Percentiles rank a stretch among this genome's conserved stretches.
phyloP scores from a whole-genome alignment of 345 rosid genomes.

The Arabidopsis thaliana region DNA sequence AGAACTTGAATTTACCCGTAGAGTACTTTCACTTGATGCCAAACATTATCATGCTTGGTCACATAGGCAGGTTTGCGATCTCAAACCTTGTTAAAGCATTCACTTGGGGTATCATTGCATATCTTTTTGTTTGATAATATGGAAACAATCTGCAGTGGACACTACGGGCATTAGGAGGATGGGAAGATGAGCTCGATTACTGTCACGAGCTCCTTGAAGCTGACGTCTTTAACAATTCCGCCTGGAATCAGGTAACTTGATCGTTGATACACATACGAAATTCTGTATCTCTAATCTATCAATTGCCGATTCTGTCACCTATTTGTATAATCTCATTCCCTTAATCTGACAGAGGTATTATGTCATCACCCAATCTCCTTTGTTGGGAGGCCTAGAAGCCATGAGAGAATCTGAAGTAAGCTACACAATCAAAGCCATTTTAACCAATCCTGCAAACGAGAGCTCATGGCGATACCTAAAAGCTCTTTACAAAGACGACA shows the following conservation, averaged over 20 bases:
- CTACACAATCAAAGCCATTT: slow-evolving; percentile 66
- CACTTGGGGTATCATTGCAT: neutral
- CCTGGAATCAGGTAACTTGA: slow-evolving; percentile 88
- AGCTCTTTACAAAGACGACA: slow-evolving; percentile 73
- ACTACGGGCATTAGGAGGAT: slow-evolving; percentile 79
- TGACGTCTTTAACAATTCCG: slow-evolving; percentile 89
- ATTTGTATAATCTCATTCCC: neutral
- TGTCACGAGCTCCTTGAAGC: slow-evolving; percentile 73
- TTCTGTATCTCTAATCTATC: slow-evolving; percentile 7
- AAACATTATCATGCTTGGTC: slow-evolving; percentile 98
- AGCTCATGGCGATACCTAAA: slow-evolving; percentile 90
- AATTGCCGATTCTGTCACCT: neutral
- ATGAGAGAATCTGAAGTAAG: slow-evolving; percentile 80
- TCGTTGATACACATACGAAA: neutral
- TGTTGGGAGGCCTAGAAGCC: slow-evolving; percentile 67
- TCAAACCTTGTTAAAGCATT: slow-evolving; percentile 21
- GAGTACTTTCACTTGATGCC: slow-evolving; percentile 68
- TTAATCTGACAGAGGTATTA: slow-evolving; percentile 67
- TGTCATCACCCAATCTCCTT: slow-evolving; percentile 69
- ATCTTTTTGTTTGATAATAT: slow-evolving; percentile 18
- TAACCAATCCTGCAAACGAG: slow-evolving; percentile 69
- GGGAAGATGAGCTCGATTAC: slow-evolving; percentile 89
- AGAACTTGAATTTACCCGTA: slow-evolving; percentile 75
- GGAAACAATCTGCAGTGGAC: slow-evolving; percentile 68
- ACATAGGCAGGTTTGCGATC: slow-evolving; percentile 82